Evolutionary conservation across 768 basidiomycete species (phyloP).

Genomic region (Goffeauzyma gilvescens): DNA sequence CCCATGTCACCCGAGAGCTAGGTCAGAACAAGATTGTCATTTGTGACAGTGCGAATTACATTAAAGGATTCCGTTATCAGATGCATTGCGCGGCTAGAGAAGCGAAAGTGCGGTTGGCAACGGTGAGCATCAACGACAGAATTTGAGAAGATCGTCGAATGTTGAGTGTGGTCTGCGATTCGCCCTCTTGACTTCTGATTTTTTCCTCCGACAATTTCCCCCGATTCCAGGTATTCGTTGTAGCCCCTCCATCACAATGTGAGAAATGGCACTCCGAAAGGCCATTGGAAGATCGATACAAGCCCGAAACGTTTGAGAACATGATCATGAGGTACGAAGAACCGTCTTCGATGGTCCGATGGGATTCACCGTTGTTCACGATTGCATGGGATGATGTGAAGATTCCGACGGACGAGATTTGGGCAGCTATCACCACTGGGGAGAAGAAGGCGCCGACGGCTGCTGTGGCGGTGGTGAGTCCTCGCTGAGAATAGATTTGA

Average conservation of each 20-base stretch:
- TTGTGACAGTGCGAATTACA: constrained; percentile 83
- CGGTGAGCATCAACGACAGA: constrained; percentile 40
- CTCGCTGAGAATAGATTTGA: too few species aligned
- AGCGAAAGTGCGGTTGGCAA: constrained; percentile 62
- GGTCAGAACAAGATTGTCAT: constrained; percentile 59
- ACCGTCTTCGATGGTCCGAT: constrained; percentile 93
- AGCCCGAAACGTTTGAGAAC: constrained; percentile 71
- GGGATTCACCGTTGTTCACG: constrained; percentile 90
- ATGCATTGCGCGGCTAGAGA: constrained; percentile 92
- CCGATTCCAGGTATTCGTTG: constrained; percentile 32
- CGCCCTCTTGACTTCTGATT: not conserved
- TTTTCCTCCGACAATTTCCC: constrained; percentile 2
- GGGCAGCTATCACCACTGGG: constrained; percentile 60
- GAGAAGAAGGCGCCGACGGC: constrained; percentile 70
- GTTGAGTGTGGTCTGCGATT: not conserved
- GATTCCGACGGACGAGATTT: constrained; percentile 52
- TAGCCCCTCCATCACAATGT: constrained; percentile 47
- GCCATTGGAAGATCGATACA: constrained; percentile 40
- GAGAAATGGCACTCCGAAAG: constrained; percentile 52
- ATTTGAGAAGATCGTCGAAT: too few species aligned
- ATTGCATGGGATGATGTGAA: constrained; percentile 45
- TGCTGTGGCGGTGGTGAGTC: constrained; percentile 52
- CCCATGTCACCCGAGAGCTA: constrained; percentile 59
- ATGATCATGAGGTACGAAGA: constrained; percentile 80
- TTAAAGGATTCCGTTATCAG: constrained; percentile 96